These are phyloP conservation scores for Diaporthe eres DNA, from an alignment of 2,329 filamentous ascomycete genomes.

Conservation along the genomic window DNA sequence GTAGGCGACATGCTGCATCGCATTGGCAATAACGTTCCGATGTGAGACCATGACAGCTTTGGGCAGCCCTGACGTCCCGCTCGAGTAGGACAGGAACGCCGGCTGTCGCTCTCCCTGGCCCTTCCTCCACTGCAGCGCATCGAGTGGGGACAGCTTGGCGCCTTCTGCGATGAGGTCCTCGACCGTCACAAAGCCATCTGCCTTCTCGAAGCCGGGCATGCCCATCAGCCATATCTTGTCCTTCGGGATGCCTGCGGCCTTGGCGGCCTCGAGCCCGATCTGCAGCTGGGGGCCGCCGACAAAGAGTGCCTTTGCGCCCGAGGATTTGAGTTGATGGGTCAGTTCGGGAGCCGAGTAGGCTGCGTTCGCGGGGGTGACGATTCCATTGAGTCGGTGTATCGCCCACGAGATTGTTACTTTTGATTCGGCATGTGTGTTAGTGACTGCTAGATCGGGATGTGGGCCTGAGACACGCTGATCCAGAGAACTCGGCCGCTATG, in stretches of 20 bases:
- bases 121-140: constrained; percentile 70
- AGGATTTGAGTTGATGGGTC: constrained; percentile 79
- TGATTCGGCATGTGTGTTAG: constrained; percentile 35
- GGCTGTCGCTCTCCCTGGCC: constrained; percentile 78
- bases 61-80: constrained; percentile 84
- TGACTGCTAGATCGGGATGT: not conserved
- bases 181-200: constrained; percentile 72
- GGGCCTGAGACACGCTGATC: not conserved
- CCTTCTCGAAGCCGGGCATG: constrained; percentile 69
- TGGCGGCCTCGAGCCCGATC: constrained; percentile 74
- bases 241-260: constrained; percentile 72
- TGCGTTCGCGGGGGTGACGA: constrained; percentile 82
- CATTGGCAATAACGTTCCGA: constrained; percentile 83
- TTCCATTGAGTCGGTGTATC: constrained; percentile 80
- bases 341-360: constrained; percentile 79
- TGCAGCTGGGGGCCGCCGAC: constrained; percentile 78
- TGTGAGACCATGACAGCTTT: constrained; percentile 91
- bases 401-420: constrained; percentile 78
- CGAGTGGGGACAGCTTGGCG: constrained; percentile 63
- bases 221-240: constrained; percentile 79
- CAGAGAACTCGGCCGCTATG: not conserved
- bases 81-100: constrained; percentile 85
- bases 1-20: constrained; percentile 71
- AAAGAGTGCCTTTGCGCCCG: constrained; percentile 78
- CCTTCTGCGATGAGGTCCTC: constrained; percentile 77